These are phyloP conservation scores for Trichoderma sp. DNA, from an alignment of 2,329 filamentous ascomycete genomes.

Conservation along the genomic window DNA sequence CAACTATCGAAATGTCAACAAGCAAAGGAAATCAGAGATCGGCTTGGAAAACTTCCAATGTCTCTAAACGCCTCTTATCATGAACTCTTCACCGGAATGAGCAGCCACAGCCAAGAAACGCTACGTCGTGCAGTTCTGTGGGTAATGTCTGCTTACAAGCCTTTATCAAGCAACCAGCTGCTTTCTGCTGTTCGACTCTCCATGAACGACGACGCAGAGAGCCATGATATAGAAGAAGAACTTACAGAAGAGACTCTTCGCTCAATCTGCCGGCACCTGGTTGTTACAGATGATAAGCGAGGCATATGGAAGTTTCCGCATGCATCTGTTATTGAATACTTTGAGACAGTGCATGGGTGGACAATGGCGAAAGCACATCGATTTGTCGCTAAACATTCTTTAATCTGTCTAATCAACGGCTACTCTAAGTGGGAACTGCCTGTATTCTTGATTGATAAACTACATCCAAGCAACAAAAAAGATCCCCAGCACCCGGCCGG, in stretches of 20 bases:
- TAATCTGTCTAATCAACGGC: not conserved
- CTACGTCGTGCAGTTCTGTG: not conserved
- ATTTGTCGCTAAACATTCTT: not conserved
- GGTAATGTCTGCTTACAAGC: not conserved
- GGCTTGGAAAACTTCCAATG: conserved; percentile 11
- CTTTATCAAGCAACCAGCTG: not conserved
- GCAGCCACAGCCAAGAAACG: not conserved
- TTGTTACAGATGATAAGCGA: not conserved
- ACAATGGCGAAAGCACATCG: not conserved
- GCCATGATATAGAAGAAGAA: not conserved
- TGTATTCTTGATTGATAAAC: too few species aligned
- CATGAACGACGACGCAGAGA: not conserved
- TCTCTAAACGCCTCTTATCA: not conserved
- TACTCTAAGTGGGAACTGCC: too few species aligned
- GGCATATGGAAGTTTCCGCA: conserved; percentile 1
- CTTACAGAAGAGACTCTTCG: not conserved
- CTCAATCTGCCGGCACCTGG: not conserved
- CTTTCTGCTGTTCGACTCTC: conserved; percentile 4
- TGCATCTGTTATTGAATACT: conserved; percentile 11
- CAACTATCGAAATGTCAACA: not conserved
- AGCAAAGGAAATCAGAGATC: not conserved
- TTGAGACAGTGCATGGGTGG: not conserved
- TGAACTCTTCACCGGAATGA: not conserved
- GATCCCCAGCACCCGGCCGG: not conserved
- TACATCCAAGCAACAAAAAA: not conserved